Evolutionary conservation across 1,284 basidiomycete genomes (phyloP).

Genomic region (Marasmius tenuissimus): DNA sequence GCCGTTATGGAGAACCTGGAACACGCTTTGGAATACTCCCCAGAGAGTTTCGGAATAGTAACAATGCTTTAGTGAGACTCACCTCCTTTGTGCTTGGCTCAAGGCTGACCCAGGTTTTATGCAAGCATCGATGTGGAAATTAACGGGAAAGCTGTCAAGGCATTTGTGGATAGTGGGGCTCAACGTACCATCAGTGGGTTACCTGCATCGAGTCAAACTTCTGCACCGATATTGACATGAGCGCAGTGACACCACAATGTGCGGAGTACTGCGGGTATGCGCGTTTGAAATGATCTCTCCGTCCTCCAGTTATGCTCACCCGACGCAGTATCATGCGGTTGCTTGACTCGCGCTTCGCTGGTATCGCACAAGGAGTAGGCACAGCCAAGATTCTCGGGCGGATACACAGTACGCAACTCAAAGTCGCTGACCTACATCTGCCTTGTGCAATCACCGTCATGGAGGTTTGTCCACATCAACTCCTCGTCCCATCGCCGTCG

Average conservation of each 20-base stretch:
- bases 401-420: conserved; percentile 92
- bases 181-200: conserved; percentile 92
- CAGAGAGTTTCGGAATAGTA: conserved; percentile 92
- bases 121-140: conserved; percentile 83
- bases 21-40: conserved; percentile 89
- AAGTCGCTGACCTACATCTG: conserved; percentile 80
- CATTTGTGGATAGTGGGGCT: conserved; percentile 97
- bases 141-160: conserved; percentile 88
- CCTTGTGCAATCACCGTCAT: conserved; percentile 95
- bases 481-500: not conserved
- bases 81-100: not conserved
- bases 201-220: too few species aligned
- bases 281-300: conserved; percentile 22
- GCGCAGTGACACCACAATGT: conserved; percentile 88
- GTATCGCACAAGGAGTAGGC: conserved; percentile 94
- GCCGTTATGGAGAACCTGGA: conserved; percentile 90
- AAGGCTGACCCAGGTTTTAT: conserved; percentile 4
- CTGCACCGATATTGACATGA: too few species aligned
- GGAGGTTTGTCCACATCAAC: conserved; percentile 60
- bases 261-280: conserved; percentile 87
- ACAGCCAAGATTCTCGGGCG: conserved; percentile 94
- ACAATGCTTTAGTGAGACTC: conserved; percentile 90
- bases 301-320: not conserved
- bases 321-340: conserved; percentile 83
- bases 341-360: conserved; percentile 84